Base-by-base conservation (phyloP, 2,329 filamentous ascomycete species). In the Scytalidium sp. region DNA sequence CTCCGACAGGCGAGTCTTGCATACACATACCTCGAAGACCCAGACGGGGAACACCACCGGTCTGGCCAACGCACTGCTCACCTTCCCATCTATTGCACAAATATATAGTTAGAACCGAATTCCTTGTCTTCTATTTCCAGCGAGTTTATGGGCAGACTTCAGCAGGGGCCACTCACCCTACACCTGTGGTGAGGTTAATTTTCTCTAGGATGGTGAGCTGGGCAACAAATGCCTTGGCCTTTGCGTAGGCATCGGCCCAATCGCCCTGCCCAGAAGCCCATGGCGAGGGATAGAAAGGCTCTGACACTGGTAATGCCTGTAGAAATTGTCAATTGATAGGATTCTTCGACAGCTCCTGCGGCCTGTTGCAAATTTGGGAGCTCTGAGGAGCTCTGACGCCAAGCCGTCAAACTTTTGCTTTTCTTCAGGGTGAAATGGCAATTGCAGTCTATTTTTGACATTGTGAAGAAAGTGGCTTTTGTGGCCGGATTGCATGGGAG, bases 141-240 rank as follows among this genome's bases (percentile, higher is more conserved):
- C 13, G 7, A 27, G 13, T 27, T 13, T 7, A 27, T 7, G 25
- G 13, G 25, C 7, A 27, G 7, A 42, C 8, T 44, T 5, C 19
- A 21, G 15, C n/a, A 36, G n/a, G 17, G n/a, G n/a, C 46, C 20
- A 51, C 53, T 52, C 54, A 62, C 27, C 59, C 61, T 22, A 85
- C 84, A 67, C 93, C 93, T 1, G 92, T 97, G 2, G 93, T 97
- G 56, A 99, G 68, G 68, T 97, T 97, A 69, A 97, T 90, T 70
- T 93, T 93, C 66, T 93, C 88, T 3, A 87, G 84, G 47, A 93
- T 67, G 0, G 87, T 92, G 83, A 93, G 87, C 45, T 82, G 79
- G 46, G 81, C 79, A 11, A 93, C 88, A 22, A 92, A 69, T 3
- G 74, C 69, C 51, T 82, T 78, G 1, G 88, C 88, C 60, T 87